Evolutionary conservation across 2,329 filamentous ascomycete genomes (phyloP), one percentile per base, ranked within the genome.

Genomic region (Colletotrichum camelliae): DNA sequence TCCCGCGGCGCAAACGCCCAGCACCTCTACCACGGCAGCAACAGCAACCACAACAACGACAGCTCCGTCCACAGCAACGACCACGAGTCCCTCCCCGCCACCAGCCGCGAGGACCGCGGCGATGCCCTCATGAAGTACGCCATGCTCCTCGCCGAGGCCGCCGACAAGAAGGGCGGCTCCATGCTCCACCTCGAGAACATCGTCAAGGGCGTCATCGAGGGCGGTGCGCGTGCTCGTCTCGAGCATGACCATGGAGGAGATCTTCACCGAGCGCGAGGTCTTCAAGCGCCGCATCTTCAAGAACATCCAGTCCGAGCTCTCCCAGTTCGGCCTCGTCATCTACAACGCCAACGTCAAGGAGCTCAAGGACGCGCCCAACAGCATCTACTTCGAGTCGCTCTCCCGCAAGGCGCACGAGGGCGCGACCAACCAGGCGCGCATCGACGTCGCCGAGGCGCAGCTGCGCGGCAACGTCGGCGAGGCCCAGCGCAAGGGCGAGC

Each of bases 191-290:
- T 97, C 18, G 93, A 94, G 81, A 94, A 94, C 79, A 97, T 97
- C 77, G 93, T 97, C 84, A 96, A 95, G 84, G 95, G 95, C 76
- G 96, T 97, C 83, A 97, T 97, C 79, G 95, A 97, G 83, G 95
- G 95, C 77, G 95, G 96, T 94, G 1, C 91, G 95, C 74, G 94
- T 95, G 7, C 92, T 97, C 69, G 94, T 97, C 57, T 95, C 93
- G 1, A 93, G 92, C 79, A 96, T 97, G 94, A 96, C 94, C n/a
- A 96, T 97, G 94, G 95, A 96, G 82, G 95, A 97, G 84, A 94
- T 97, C 75, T 96, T 96, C 84, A 93, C 92, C 76, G 93, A 95
- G 84, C 89, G 94, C 39, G 93, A 94, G 79, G 87, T 94, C 58
- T 96, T 96, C 88, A 95, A 96, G 87, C 90, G 89, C 79, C 92